Evolutionary conservation across 352 stramenopile genomes (phyloP).

Genomic region (Globisporangium spinosum): DNA sequence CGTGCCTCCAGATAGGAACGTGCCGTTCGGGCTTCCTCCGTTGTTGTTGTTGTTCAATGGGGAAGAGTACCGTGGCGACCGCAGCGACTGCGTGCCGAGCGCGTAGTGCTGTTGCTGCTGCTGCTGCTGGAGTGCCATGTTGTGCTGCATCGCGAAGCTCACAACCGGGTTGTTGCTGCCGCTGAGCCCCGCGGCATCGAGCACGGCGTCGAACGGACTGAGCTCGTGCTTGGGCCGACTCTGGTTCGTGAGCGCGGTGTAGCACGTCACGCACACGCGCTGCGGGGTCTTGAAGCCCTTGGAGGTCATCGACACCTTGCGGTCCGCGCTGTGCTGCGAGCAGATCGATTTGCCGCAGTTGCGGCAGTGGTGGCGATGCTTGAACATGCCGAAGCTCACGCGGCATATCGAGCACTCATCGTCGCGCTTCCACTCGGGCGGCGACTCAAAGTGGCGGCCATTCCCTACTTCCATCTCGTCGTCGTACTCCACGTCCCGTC

Average conservation of each 20-base stretch:
- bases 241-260: constrained; percentile 57
- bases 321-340: constrained; percentile 76
- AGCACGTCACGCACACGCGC: constrained; percentile 76
- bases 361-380: constrained; percentile 81
- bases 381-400: constrained; percentile 79
- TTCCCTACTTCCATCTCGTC: background rate
- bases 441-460: constrained; percentile 35
- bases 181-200: constrained; percentile 22
- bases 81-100: constrained; percentile 11
- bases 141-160: constrained; percentile 28
- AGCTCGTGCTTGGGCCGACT: constrained; percentile 27
- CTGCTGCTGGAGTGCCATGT: constrained; percentile 14
- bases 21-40: constrained; percentile 11
- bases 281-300: constrained; percentile 79
- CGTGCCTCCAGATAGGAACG: constrained; percentile 10
- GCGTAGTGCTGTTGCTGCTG: constrained; percentile 24
- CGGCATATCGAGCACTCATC: constrained; percentile 77
- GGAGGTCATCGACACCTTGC: constrained; percentile 64
- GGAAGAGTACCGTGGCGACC: constrained; percentile 10
- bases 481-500: constrained; percentile 15
- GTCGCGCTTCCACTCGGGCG: constrained; percentile 72
- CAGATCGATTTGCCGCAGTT: constrained; percentile 85
- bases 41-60: background rate
- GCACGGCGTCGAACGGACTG: constrained; percentile 22
- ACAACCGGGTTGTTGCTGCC: constrained; percentile 27